A percentile compares a stretch with the other conserved stretches of the same genome.
Conservation (phyloP, 2,329 filamentous ascomycete genomes). For the Parasarocladium wereldwijsianum region DNA sequence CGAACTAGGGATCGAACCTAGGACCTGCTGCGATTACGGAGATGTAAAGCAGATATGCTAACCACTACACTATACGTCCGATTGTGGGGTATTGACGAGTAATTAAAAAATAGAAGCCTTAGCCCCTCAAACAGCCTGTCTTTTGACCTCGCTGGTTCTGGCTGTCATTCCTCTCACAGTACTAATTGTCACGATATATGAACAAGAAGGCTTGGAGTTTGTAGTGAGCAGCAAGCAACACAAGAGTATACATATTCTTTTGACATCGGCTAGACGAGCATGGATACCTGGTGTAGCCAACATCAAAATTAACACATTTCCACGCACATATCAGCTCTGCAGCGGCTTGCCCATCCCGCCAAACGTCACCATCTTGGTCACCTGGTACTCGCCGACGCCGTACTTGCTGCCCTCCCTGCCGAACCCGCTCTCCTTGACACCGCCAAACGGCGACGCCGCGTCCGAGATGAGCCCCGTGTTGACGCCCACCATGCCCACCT, state of each 20-base stretch:
- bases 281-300: too few species aligned
- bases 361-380: constrained; percentile 50
- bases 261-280: too few species aligned
- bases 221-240: too few species aligned
- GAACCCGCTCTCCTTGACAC: constrained; percentile 71
- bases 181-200: too few species aligned
- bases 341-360: constrained; percentile 42
- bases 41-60: constrained; percentile 24
- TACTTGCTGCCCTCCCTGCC: constrained; percentile 67
- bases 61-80: constrained; percentile 24
- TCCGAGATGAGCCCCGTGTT: constrained; percentile 59
- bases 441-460: constrained; percentile 52
- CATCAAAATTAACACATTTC: too few species aligned
- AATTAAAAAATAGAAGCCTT: background rate
- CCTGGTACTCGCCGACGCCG: constrained; percentile 61
- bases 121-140: constrained; percentile 4
- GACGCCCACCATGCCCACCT: constrained; percentile 79
- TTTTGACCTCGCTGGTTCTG: too few species aligned
- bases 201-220: too few species aligned
- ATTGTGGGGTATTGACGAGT: background rate
- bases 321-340: constrained; percentile 29
- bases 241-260: too few species aligned
- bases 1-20: constrained; percentile 30
- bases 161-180: too few species aligned
- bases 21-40: constrained; percentile 20